These are phyloP conservation scores for Zygosaccharomyces rouxii DNA, from an alignment of 805 yeast genomes.

Conservation along the genomic window DNA sequence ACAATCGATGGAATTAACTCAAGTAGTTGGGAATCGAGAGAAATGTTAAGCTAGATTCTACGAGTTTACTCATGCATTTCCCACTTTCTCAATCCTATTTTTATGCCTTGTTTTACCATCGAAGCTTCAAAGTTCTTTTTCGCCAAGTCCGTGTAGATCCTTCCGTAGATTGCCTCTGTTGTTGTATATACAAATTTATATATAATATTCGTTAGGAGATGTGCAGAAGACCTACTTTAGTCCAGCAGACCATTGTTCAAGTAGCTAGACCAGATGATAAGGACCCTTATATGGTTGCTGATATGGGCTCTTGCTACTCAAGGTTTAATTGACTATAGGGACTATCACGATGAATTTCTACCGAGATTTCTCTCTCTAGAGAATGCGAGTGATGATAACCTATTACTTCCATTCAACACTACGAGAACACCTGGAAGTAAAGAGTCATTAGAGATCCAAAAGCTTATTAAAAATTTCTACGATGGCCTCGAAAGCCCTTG, in stretches of 20 bases:
- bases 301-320: neutral
- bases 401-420: slow-evolving; percentile 35
- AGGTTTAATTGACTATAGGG: slow-evolving; percentile 1
- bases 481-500: slow-evolving; percentile 24
- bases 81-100: neutral
- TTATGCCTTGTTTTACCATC: neutral
- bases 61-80: neutral
- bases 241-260: neutral
- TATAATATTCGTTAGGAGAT: neutral
- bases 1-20: too few species aligned
- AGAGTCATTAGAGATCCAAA: slow-evolving; percentile 37
- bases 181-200: neutral
- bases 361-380: slow-evolving; percentile 8
- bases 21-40: too few species aligned
- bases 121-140: neutral
- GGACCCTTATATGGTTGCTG: neutral
- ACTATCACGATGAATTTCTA: slow-evolving; percentile 7
- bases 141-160: neutral
- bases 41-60: neutral
- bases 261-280: neutral
- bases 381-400: slow-evolving; percentile 7
- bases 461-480: slow-evolving; percentile 38
- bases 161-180: neutral
- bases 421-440: slow-evolving; percentile 43
- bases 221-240: too few species aligned